Base-by-base conservation (phyloP, 768 basidiomycete genomes). In the Heimioporus sp. region DNA sequence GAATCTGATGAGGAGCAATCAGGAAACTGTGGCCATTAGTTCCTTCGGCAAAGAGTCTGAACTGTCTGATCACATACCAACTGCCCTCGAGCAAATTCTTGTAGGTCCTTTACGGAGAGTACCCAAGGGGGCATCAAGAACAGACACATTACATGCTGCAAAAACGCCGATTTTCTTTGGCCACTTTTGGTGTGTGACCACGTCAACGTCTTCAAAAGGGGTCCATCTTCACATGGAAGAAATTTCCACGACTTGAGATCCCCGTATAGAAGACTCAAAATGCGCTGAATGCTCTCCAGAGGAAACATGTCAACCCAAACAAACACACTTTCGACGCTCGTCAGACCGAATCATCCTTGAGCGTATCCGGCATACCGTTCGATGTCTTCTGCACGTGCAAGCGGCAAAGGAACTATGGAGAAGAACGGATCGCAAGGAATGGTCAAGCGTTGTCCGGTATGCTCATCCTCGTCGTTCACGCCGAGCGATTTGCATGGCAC, bases 291-390 rank as follows among this genome's bases (percentile, higher is more conserved):
- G 10, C 79, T 83, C 59, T 75, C 73, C 20, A 86, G 62, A 5
- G 82, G 80, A 43, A 80, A 72, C 50, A 73, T 72, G 24, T 74
- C 72, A 15, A 83, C 57, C 82, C 82, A 84, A 21, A 70, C 64
- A 20, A 68, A 63, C 37, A 82, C 63, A 30, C 82, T 83, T 46
- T 21, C 19, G 10, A 44, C 15, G 19, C 37, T 32, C 3, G 28
- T 56, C 35, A 60, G 46, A 51, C 38, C n/a, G 10, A 36, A 17
- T 40, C 6, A 21, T 44, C 19, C 30, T 54, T 1, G 10, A 30
- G 13, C 31, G 20, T 13, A 17, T 31, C 30, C n/a, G 24, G 50
- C 71, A 39, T 57, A 81, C 81, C 74, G 72, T 46, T 70, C 62
- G 21, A 80, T 69, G 52, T 77, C 72, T 16, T 73, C 66, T 3